Conservation (phyloP, 441 rosid species). For the Populus hybrid region DNA sequence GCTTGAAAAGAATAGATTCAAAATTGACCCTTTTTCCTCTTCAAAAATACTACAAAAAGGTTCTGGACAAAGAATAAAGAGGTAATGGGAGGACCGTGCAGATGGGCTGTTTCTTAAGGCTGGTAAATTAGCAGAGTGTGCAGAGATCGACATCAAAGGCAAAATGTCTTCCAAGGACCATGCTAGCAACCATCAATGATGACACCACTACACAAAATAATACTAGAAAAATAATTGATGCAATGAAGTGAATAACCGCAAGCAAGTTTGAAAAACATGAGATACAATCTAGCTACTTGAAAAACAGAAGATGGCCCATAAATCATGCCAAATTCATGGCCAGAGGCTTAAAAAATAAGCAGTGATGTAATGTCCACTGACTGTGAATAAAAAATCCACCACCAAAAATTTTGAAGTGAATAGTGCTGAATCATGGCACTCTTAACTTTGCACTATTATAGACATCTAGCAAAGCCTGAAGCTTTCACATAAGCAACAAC, state of each 20-base stretch:
- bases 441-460: neutral
- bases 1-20: neutral
- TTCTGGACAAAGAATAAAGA: neutral
- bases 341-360: neutral
- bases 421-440: neutral
- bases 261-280: neutral
- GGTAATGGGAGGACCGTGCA: neutral
- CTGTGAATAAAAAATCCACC: neutral
- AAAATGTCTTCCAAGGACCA: neutral
- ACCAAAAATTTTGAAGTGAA: neutral
- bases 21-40: neutral
- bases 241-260: neutral
- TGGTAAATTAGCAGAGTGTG: neutral
- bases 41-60: neutral
- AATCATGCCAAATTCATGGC: neutral
- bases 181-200: neutral
- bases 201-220: neutral
- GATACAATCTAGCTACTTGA: neutral
- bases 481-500: conserved; percentile 1
- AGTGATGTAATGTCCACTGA: neutral
- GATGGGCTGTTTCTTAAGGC: neutral
- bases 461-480: neutral
- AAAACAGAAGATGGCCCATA: neutral
- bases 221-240: neutral
- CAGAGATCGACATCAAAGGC: neutral